Percentiles rank a stretch among this genome's conserved stretches.
phyloP scores from a whole-genome alignment of 2,329 filamentous ascomycete species.

The Madurella mycetomatis region DNA sequence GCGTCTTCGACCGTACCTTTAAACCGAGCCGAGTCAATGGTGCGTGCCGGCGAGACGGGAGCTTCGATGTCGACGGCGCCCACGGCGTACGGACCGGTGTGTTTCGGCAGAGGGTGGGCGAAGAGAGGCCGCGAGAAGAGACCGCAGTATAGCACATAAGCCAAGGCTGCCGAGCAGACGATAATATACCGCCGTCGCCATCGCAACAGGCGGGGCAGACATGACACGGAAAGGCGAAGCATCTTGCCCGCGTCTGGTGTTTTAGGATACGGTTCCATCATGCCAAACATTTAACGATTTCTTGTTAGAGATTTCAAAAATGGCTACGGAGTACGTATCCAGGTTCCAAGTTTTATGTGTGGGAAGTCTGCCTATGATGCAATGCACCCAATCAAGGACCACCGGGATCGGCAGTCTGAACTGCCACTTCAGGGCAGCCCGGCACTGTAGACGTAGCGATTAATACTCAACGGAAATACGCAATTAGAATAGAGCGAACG shows the following conservation, averaged over 20 bases:
- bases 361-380: no score
- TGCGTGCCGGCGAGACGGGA: slow-evolving; percentile 27
- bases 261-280: not conserved
- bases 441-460: no score
- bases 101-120: slow-evolving; percentile 40
- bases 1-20: slow-evolving; percentile 35
- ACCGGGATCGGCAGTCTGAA: no score
- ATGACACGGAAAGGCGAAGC: not conserved
- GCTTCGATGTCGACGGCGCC: slow-evolving; percentile 45
- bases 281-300: no score
- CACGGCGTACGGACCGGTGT: slow-evolving; percentile 42
- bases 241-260: not conserved
- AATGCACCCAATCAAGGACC: no score
- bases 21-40: slow-evolving; percentile 37
- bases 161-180: slow-evolving; percentile 25
- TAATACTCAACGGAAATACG: no score
- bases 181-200: slow-evolving; percentile 32
- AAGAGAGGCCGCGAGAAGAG: slow-evolving; percentile 40
- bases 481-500: no score
- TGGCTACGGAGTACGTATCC: no score
- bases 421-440: no score
- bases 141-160: slow-evolving; percentile 39
- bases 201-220: not conserved
- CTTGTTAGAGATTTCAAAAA: no score
- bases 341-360: no score